Percentiles rank a stretch among this genome's conserved stretches.
phyloP scores from a whole-genome alignment of 129 eudicot genomes.

The Arctium lappa region DNA sequence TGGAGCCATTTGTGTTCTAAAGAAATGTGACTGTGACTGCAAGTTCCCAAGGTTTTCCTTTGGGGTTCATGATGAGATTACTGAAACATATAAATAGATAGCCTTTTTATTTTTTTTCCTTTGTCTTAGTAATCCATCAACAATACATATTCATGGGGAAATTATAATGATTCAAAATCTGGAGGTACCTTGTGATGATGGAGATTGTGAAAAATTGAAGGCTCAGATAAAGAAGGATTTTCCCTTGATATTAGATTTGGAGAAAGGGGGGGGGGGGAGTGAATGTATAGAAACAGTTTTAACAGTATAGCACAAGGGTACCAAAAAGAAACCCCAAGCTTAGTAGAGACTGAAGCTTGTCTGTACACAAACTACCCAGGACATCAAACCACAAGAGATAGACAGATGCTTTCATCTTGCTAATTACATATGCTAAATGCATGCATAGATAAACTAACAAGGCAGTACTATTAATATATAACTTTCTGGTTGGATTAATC shows the following conservation, averaged over 20 bases:
- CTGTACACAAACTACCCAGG: conserved; percentile 23
- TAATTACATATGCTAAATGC: not conserved
- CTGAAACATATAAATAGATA: not conserved
- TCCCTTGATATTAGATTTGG: not conserved
- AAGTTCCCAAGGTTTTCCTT: too few relatives aligned
- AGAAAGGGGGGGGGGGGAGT: not conserved
- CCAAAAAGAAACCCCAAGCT: conserved; percentile 15
- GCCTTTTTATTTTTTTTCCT: not conserved
- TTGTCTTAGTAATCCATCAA: not conserved
- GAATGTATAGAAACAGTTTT: not conserved
- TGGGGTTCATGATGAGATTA: too few relatives aligned
- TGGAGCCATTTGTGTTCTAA: too few relatives aligned
- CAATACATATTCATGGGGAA: not conserved
- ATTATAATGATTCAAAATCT: not conserved
- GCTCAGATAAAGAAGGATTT: not conserved
- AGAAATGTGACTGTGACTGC: too few relatives aligned
- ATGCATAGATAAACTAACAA: conserved; percentile 17
- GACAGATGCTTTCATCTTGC: conserved; percentile 11
- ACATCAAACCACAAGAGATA: conserved; percentile 6
- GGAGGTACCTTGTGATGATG: not conserved
- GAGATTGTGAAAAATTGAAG: not conserved
- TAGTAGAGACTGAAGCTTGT: conserved; percentile 11
- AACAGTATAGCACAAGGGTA: conserved; percentile 22
- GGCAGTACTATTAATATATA: not conserved
- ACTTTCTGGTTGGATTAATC: conserved; percentile 15